phyloP scores from a whole-genome alignment of 2,329 filamentous ascomycete genomes.

The Fusarium decemcellulare region DNA sequence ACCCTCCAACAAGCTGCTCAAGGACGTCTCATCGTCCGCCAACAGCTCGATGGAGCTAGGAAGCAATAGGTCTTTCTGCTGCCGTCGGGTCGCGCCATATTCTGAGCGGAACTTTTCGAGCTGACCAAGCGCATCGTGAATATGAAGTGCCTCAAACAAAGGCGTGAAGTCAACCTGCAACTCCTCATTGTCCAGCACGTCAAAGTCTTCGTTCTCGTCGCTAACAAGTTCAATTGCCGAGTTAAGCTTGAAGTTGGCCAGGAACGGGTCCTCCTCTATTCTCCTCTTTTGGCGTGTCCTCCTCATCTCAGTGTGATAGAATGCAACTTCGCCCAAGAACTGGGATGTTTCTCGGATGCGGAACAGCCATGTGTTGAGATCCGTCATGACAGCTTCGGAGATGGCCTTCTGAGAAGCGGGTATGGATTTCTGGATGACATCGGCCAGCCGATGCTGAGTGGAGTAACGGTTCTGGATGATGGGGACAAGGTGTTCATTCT shows the following conservation, averaged over 20 bases:
- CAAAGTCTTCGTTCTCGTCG: conserved; percentile 95
- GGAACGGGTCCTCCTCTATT: conserved; percentile 79
- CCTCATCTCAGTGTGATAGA: conserved; percentile 94
- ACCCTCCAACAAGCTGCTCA: conserved; percentile 93
- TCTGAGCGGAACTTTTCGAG: conserved; percentile 91
- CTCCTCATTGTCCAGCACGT: conserved; percentile 95
- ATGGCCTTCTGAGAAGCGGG: conserved; percentile 93
- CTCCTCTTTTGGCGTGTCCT: conserved; percentile 87
- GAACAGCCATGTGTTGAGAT: conserved; percentile 97
- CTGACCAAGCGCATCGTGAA: conserved; percentile 94
- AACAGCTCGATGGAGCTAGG: conserved; percentile 82
- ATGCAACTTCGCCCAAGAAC: conserved; percentile 94
- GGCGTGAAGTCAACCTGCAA: conserved; percentile 95
- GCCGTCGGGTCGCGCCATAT: conserved; percentile 90
- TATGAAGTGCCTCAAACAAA: conserved; percentile 94
- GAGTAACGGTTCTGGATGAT: conserved; percentile 86
- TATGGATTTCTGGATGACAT: conserved; percentile 96
- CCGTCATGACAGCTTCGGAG: conserved; percentile 95
- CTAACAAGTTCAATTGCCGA: conserved; percentile 96
- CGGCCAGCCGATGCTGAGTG: conserved; percentile 93
- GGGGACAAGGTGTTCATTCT: conserved; percentile 90
- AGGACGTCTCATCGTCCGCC: conserved; percentile 84
- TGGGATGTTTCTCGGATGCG: conserved; percentile 96
- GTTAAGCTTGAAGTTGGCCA: conserved; percentile 91
- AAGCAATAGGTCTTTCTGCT: conserved; percentile 92